These are phyloP conservation scores for Sporodiniella umbellata DNA, from an alignment of 371 early-diverging fungal genomes.

Conservation along the genomic window DNA sequence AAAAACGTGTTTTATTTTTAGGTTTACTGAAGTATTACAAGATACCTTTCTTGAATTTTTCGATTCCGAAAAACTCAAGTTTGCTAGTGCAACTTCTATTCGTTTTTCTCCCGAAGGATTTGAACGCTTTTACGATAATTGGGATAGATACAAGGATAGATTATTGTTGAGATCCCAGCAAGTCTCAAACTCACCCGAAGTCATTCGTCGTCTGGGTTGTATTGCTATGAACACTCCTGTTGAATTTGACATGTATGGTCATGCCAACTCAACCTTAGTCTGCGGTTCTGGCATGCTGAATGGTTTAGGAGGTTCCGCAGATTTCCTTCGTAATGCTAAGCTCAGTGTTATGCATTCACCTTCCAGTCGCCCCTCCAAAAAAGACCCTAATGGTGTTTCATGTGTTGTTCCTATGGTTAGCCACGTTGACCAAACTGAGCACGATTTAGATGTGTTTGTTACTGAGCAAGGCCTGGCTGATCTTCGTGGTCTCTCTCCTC, in stretches of 20 bases:
- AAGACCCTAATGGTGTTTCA: constrained; percentile 46
- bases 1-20: too few species aligned
- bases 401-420: constrained; percentile 52
- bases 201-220: constrained; percentile 51
- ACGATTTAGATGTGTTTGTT: constrained; percentile 51
- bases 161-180: constrained; percentile 51
- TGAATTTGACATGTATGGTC: constrained; percentile 56
- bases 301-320: constrained; percentile 53
- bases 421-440: constrained; percentile 54
- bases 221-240: constrained; percentile 60
- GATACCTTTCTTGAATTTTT: constrained; percentile 56
- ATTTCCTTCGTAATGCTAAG: constrained; percentile 52
- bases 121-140: constrained; percentile 47
- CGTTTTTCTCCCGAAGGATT: constrained; percentile 55
- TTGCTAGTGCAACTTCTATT: constrained; percentile 52
- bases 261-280: constrained; percentile 52
- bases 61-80: constrained; percentile 49
- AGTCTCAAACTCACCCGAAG: constrained; percentile 52
- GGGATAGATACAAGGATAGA: constrained; percentile 46
- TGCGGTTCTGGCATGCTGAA: constrained; percentile 55
- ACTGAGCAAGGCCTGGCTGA: constrained; percentile 57
- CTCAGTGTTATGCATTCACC: constrained; percentile 55
- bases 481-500: constrained; percentile 50
- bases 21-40: constrained; percentile 49
- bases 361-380: constrained; percentile 47